phyloP scores from a whole-genome alignment of 2,329 filamentous ascomycete species.

The Colletotrichum aenigma region DNA sequence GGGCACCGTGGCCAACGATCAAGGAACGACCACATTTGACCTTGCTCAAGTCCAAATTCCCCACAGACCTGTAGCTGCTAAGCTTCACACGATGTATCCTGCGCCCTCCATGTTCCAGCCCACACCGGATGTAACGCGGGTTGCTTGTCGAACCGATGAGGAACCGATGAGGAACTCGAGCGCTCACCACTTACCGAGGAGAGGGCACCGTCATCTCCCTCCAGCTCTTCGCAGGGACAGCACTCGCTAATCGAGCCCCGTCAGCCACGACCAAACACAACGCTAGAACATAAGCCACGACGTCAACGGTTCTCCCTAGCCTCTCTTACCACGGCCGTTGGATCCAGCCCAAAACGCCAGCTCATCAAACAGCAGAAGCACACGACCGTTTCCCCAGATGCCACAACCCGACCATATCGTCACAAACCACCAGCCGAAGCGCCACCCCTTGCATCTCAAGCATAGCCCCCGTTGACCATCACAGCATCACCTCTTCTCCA shows the following conservation, averaged over 20 bases:
- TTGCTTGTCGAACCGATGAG: neutral
- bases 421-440: neutral
- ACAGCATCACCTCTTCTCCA: neutral
- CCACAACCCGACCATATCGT: neutral
- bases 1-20: neutral
- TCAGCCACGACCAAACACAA: neutral
- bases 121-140: neutral
- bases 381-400: neutral
- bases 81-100: neutral
- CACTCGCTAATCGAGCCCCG: neutral
- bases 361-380: neutral
- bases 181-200: neutral
- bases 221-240: neutral
- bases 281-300: neutral
- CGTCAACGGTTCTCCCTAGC: slow-evolving; percentile 2
- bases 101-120: neutral
- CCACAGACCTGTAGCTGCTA: neutral
- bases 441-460: neutral
- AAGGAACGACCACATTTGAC: neutral
- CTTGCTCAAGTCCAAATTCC: neutral
- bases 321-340: neutral
- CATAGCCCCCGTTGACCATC: neutral
- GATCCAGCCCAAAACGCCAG: neutral
- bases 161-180: neutral
- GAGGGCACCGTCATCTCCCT: neutral